Percentiles rank a stretch among this genome's conserved stretches.
phyloP scores from a whole-genome alignment of 371 early-diverging fungal genomes.

The Blyttiomyces sp. region DNA sequence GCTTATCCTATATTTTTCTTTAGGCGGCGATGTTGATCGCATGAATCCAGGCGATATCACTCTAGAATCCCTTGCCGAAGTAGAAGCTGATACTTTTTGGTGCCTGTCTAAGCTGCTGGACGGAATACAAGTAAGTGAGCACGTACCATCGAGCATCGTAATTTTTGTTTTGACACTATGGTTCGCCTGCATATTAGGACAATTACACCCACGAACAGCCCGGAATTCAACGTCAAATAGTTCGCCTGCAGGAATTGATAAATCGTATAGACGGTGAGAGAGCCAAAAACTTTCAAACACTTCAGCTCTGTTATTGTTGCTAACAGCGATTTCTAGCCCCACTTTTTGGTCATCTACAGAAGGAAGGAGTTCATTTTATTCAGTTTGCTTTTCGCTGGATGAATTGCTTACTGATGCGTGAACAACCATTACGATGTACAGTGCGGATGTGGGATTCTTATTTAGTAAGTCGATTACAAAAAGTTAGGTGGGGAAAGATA shows the following conservation, averaged over 20 bases:
- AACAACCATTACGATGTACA: slow-evolving; percentile 77
- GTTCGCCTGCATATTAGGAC: slow-evolving; percentile 68
- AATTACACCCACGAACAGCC: slow-evolving; percentile 96
- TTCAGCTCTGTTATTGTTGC: neutral
- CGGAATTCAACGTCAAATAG: slow-evolving; percentile 90
- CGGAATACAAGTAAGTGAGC: slow-evolving; percentile 74
- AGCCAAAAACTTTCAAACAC: slow-evolving; percentile 1
- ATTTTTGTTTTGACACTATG: neutral
- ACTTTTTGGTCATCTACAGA: slow-evolving; percentile 74
- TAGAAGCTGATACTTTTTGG: slow-evolving; percentile 96
- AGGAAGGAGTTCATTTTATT: slow-evolving; percentile 91
- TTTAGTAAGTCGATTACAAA: slow-evolving; percentile 49
- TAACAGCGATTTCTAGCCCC: too few relatives aligned
- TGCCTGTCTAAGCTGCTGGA: slow-evolving; percentile 92
- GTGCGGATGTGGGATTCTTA: slow-evolving; percentile 99
- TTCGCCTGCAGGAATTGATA: slow-evolving; percentile 82
- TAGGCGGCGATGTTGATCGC: too few relatives aligned
- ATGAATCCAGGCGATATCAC: slow-evolving; percentile 16
- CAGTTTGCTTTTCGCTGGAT: slow-evolving; percentile 99
- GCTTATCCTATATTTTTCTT: too few relatives aligned
- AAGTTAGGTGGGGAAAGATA: neutral
- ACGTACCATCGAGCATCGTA: too few relatives aligned
- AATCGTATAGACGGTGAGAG: slow-evolving; percentile 87
- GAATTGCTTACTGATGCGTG: slow-evolving; percentile 97
- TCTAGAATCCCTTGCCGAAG: slow-evolving; percentile 57